Conservation (phyloP, 306 rosid species). For the Vicia faba region DNA sequence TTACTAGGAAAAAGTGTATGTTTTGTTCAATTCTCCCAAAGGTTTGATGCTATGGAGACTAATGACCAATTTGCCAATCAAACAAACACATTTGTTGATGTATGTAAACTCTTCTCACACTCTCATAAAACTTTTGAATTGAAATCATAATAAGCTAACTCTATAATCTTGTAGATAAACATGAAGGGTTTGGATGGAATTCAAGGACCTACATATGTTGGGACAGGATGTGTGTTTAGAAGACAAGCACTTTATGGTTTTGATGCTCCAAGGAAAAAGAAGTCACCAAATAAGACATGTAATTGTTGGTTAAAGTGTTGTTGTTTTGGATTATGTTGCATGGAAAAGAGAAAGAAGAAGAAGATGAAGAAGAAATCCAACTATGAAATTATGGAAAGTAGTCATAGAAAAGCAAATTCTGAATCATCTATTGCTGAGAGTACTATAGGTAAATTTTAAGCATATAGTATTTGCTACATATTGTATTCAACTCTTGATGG, state of each 20-base stretch:
- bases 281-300: constrained; percentile 62
- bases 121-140: background rate
- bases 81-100: constrained; percentile 59
- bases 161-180: constrained; percentile 49
- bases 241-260: constrained; percentile 74
- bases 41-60: constrained; percentile 47
- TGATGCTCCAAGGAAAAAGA: constrained; percentile 67
- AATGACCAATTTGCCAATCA: constrained; percentile 47
- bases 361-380: constrained; percentile 45
- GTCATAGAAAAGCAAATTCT: constrained; percentile 34
- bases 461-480: background rate
- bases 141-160: background rate
- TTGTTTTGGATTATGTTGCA: constrained; percentile 45
- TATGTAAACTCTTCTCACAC: constrained; percentile 32
- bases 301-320: constrained; percentile 67
- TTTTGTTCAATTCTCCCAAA: constrained; percentile 67
- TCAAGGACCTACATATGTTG: constrained; percentile 78
- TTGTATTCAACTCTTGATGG: background rate
- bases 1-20: constrained; percentile 56
- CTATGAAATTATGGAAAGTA: constrained; percentile 40
- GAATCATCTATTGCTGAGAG: constrained; percentile 37
- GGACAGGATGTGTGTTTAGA: constrained; percentile 73
- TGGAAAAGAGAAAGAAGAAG: constrained; percentile 43
- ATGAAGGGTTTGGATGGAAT: constrained; percentile 85
- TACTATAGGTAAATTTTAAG: constrained; percentile 39